Evolutionary conservation across 2,329 filamentous ascomycete genomes (phyloP).

Genomic region (Aspergillus brunneoviolaceus): DNA sequence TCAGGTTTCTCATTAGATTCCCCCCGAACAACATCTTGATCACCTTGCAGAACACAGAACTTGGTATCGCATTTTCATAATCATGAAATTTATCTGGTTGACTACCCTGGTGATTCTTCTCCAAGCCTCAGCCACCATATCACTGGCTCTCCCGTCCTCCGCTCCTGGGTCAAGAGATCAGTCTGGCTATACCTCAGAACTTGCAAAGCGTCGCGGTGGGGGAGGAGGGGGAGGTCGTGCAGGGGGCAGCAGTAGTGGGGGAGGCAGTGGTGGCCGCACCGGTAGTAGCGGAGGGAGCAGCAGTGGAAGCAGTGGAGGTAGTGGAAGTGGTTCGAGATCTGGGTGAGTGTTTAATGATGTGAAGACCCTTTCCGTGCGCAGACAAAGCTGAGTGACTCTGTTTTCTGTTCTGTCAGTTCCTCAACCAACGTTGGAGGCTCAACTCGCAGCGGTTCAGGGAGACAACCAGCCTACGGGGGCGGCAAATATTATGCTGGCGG

Average conservation of each 20-base stretch:
- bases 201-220: constrained; percentile 48
- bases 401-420: constrained; percentile 12
- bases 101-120: background rate
- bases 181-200: constrained; percentile 29
- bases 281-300: constrained; percentile 22
- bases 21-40: too few relatives aligned
- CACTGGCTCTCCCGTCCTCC: background rate
- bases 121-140: background rate
- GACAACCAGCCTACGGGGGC: constrained; percentile 49
- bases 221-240: constrained; percentile 37
- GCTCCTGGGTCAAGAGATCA: background rate
- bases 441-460: constrained; percentile 40
- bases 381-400: background rate
- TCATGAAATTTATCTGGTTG: background rate
- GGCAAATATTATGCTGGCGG: constrained; percentile 58
- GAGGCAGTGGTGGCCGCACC: constrained; percentile 28
- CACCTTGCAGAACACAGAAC: too few relatives aligned
- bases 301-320: constrained; percentile 23
- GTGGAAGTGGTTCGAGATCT: constrained; percentile 22
- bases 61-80: too few relatives aligned
- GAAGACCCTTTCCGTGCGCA: background rate
- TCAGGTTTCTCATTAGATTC: background rate
- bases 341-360: constrained; percentile 15
- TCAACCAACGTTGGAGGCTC: constrained; percentile 32
- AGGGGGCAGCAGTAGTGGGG: constrained; percentile 27